Evolutionary conservation across 1,284 basidiomycete genomes (phyloP).

Genomic region (Amylostereum chailletii): DNA sequence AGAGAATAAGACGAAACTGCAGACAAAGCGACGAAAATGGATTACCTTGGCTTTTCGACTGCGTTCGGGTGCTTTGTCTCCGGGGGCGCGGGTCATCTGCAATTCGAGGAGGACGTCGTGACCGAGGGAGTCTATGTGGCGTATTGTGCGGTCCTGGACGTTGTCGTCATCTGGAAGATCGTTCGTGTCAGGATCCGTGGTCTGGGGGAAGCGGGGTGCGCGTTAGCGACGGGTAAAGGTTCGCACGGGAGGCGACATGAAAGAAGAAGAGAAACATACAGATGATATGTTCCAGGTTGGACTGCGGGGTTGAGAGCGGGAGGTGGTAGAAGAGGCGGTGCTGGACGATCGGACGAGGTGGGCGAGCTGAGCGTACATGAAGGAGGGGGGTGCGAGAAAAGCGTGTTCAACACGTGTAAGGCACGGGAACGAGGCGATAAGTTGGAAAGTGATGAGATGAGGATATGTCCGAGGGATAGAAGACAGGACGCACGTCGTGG

Average conservation of each 20-base stretch:
- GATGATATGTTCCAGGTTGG: constrained; percentile 1
- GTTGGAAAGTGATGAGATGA: constrained; percentile 4
- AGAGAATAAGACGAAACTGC: no score
- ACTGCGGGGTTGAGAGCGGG: constrained; percentile 8
- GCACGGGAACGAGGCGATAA: constrained; percentile 17
- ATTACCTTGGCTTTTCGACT: constrained; percentile 11
- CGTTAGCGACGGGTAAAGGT: not conserved
- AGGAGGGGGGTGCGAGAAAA: constrained; percentile 14
- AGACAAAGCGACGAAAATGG: constrained; percentile 6
- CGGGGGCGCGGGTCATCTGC: constrained; percentile 6
- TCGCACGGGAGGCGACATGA: not conserved
- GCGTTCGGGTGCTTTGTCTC: constrained; percentile 5
- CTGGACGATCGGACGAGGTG: constrained; percentile 23
- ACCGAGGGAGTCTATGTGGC: not conserved
- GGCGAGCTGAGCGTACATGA: constrained; percentile 16
- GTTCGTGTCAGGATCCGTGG: not conserved
- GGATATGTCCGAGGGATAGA: not conserved
- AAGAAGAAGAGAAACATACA: not conserved
- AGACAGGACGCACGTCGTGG: constrained; percentile 10
- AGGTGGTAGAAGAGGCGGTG: constrained; percentile 14
- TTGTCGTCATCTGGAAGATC: constrained; percentile 4
- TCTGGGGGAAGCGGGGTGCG: not conserved
- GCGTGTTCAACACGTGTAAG: constrained; percentile 27
- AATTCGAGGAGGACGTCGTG: constrained; percentile 4
- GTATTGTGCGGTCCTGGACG: constrained; percentile 9